These are phyloP conservation scores for Rhodotorula sp. DNA, from an alignment of 1,284 basidiomycete species.

Conservation along the genomic window DNA sequence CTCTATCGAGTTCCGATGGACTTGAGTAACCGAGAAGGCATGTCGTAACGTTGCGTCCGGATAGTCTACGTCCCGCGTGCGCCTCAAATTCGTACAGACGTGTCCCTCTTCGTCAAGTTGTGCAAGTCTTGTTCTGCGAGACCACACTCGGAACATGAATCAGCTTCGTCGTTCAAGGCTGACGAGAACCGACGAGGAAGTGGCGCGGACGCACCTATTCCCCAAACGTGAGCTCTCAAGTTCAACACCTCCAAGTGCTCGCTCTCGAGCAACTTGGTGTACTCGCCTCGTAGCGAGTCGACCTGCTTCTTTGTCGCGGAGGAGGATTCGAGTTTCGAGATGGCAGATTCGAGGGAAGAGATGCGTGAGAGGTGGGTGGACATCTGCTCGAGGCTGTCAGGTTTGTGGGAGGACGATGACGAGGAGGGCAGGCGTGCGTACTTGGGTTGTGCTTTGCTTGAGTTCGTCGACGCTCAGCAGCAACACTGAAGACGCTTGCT, in stretches of 20 bases:
- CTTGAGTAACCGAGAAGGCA: too few species aligned
- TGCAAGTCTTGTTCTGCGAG: slow-evolving; percentile 26
- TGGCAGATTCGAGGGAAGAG: slow-evolving; percentile 10
- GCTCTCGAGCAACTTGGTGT: slow-evolving; percentile 21
- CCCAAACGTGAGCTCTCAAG: slow-evolving; percentile 34
- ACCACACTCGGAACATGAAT: not conserved
- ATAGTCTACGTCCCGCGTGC: too few species aligned
- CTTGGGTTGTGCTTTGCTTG: slow-evolving; percentile 12
- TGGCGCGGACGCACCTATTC: slow-evolving; percentile 4
- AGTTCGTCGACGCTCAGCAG: slow-evolving; percentile 24
- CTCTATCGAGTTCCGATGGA: too few species aligned
- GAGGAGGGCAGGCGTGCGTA: not conserved
- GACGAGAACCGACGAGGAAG: not conserved
- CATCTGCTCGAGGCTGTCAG: not conserved
- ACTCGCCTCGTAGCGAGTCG: slow-evolving; percentile 21
- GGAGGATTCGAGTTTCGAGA: not conserved
- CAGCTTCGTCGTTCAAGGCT: too few species aligned
- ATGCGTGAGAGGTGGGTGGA: slow-evolving; percentile 22
- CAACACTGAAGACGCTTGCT: slow-evolving; percentile 5
- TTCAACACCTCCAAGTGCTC: slow-evolving; percentile 28
- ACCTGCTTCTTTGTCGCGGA: slow-evolving; percentile 4
- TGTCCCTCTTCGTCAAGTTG: slow-evolving; percentile 8
- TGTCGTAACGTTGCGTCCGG: not conserved
- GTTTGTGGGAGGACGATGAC: not conserved
- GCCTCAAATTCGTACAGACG: slow-evolving; percentile 16